phyloP scores from a whole-genome alignment of 73 alveolate genomes.

The Paramecium biaurelia region DNA sequence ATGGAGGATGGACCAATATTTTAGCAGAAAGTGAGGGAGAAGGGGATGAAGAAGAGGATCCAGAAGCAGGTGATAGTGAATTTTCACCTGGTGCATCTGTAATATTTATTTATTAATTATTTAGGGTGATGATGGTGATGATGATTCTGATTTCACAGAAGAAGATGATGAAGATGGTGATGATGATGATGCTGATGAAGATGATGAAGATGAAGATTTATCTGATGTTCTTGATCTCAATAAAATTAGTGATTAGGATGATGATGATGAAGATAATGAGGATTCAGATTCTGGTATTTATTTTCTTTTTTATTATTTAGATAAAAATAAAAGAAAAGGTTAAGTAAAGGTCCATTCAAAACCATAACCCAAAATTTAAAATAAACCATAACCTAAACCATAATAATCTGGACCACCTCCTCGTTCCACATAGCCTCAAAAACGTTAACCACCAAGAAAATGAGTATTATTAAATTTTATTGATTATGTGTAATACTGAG shows the following conservation, averaged over 20 bases:
- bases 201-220: conserved; percentile 75
- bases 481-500: neutral
- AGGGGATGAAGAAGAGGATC: conserved; percentile 55
- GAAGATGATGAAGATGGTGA: conserved; percentile 67
- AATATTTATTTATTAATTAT: neutral
- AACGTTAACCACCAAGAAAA: neutral
- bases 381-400: neutral
- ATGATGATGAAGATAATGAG: neutral
- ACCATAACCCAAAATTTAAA: neutral
- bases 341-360: neutral
- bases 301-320: neutral
- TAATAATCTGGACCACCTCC: neutral
- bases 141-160: conserved; percentile 29
- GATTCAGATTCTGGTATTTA: neutral
- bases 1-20: conserved; percentile 94
- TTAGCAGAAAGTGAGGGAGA: conserved; percentile 62
- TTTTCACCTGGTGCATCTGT: conserved; percentile 8
- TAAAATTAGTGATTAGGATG: neutral
- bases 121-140: conserved; percentile 67
- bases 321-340: neutral
- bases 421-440: neutral
- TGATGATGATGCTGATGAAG: conserved; percentile 68
- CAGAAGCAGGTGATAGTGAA: conserved; percentile 55
- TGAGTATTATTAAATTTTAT: neutral
- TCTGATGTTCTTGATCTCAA: conserved; percentile 77